These are phyloP conservation scores for Daldinia eschscholtzii DNA, from an alignment of 2,329 filamentous ascomycete species.

Conservation along the genomic window DNA sequence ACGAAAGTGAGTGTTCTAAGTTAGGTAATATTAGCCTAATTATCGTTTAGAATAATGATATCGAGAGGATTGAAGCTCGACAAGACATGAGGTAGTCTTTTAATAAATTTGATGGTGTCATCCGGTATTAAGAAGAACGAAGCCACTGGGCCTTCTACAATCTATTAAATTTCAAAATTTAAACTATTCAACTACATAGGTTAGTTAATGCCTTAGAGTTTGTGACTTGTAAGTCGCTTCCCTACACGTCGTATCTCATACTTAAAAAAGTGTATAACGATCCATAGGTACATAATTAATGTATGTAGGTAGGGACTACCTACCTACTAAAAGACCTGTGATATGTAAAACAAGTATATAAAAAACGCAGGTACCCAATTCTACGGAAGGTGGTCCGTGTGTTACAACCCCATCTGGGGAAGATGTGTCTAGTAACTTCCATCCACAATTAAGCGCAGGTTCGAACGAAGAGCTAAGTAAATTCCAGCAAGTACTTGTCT, in stretches of 20 bases:
- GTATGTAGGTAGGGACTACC: too few species aligned
- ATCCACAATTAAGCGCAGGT: constrained; percentile 8
- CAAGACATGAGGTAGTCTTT: background rate
- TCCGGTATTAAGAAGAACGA: background rate
- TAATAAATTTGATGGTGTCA: background rate
- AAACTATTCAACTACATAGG: background rate
- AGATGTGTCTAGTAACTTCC: constrained; percentile 37
- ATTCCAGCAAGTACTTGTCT: background rate
- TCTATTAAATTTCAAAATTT: background rate
- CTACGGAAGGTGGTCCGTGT: constrained; percentile 32
- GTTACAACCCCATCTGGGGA: constrained; percentile 14
- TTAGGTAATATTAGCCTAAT: background rate
- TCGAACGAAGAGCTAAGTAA: background rate
- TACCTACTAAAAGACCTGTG: too few species aligned
- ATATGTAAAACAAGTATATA: background rate
- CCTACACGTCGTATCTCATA: too few species aligned
- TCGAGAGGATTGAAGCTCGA: background rate
- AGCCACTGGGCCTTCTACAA: too few species aligned
- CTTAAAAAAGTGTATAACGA: background rate
- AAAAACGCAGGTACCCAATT: background rate
- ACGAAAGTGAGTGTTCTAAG: background rate
- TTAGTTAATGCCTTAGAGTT: background rate
- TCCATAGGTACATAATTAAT: too few species aligned
- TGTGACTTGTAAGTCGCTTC: constrained; percentile 1
- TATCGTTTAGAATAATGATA: background rate